Base-by-base conservation (phyloP, 2,329 filamentous ascomycete species). In the Xylaria sp. region DNA sequence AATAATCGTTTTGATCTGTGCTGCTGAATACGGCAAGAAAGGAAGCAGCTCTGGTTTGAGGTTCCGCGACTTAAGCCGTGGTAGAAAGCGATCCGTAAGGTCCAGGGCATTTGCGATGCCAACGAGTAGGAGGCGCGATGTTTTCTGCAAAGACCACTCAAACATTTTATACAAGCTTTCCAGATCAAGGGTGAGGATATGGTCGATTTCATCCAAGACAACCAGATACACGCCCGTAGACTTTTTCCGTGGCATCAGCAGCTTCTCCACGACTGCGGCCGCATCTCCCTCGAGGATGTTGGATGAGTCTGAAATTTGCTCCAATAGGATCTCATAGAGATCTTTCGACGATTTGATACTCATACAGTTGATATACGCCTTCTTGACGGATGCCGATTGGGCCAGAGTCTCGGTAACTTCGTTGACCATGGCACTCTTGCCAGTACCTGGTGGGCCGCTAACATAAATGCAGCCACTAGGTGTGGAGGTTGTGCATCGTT, bases 21-120 rank as follows among this genome's bases (percentile, higher is more conserved):
- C 81, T 5, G 93, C 93, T 2, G 90, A 94, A 81, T 99, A 99
- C 0, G 96, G 96, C 71, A 97, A 86, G 78, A 99, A 98, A 0
- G 95, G 93, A 1, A 99, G 87, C 2, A 98, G 87, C 57, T 92
- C 89, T 2, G 96, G 96, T 82, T 94, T 97, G 71, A 99, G 84
- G 75, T 97, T 97, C 75, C 94, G 93, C 23, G 94, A 90, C 83
- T 98, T 98, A 70, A 99, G 88, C 60, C 95, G 92, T 59, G 96
- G 96, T 23, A 99, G 86, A 74, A 97, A 97, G 10, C 96, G 92
- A 78, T 98, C 96, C 0, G 96, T 99, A 65, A 99, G 84, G 78
- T 99, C 96, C 63, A 99, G 85, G 4, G 96, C 96, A 77, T 99
- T 99, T 74, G 96, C 96, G 76, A 99, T 97, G 57, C 96, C 96